Evolutionary conservation across 2,329 filamentous ascomycete species (phyloP), one percentile per base, ranked within the genome.

Genomic region (Alternaria arbusti): DNA sequence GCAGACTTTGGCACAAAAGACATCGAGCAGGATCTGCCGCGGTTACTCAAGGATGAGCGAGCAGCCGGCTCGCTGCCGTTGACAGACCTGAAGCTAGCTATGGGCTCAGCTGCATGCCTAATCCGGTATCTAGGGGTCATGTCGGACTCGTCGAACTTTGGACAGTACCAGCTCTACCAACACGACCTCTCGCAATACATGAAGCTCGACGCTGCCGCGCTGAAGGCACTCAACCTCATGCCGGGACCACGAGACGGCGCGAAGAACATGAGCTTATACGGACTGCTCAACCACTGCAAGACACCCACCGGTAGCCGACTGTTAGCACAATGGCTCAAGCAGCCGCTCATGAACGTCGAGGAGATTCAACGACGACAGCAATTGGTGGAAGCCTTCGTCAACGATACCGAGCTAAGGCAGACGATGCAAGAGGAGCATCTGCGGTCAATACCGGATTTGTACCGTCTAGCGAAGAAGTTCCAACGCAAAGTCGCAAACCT

Each of bases 231-330:
- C 57, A 99, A 99, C 74, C 86, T 99, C 40, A 98, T 99, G 94
- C 96, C 96, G 6, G 95, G 96, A 6, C 93, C 93, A 0, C 89
- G 94, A 68, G 96, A 99, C 75, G 96, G 96, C 2, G 88, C 93
- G n/a, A 98, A 97, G 83, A 96, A 89, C 1, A 99, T 99, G 96
- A 98, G 94, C 76, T 80, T 99, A 56, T 99, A 92, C 72, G 96
- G 96, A 0, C 84, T 99, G 17, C 85, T 99, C 45, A 98, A 99
- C 74, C 94, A 98, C 80, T 99, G 96, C 89, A 98, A 97, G 80
- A 99, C 96, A 1, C 93, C 96, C 0, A 90, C 97, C 1, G 96
- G 96, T 13, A 97, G 94, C 74, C 87, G 96, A 51, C 80, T 99
- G 61, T 84, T 99, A 28, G 91, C 95, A 1, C 96, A 99, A 77